These are phyloP conservation scores for Stemphylium vesicarium DNA, from an alignment of 2,329 filamentous ascomycete species.

Conservation along the genomic window DNA sequence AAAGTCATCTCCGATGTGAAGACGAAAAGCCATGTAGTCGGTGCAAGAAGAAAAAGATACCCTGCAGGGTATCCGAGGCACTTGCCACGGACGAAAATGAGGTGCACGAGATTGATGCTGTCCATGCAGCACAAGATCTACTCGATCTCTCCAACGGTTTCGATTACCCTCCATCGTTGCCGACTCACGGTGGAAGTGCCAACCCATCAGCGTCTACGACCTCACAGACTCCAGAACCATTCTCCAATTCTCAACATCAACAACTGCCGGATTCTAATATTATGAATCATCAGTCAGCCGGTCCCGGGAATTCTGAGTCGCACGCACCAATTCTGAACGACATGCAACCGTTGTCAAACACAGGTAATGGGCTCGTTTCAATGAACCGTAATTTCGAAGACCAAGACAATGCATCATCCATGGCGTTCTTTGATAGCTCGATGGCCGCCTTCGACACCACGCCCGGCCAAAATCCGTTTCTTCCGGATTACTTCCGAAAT, in stretches of 20 bases:
- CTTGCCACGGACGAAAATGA: conserved; percentile 21
- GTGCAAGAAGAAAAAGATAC: conserved; percentile 57
- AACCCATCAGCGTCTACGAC: conserved; percentile 11
- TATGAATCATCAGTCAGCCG: neutral
- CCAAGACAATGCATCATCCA: neutral
- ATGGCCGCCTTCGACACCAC: conserved; percentile 24
- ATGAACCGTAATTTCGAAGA: conserved; percentile 16
- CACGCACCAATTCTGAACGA: neutral
- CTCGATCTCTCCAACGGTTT: conserved; percentile 37
- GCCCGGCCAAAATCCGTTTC: conserved; percentile 22
- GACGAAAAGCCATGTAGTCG: conserved; percentile 62
- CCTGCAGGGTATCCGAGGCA: conserved; percentile 45
- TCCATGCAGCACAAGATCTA: conserved; percentile 41
- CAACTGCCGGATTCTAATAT: neutral
- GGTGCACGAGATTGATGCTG: conserved; percentile 30
- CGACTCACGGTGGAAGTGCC: conserved; percentile 7
- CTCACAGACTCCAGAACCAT: conserved; percentile 8
- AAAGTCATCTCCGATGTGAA: conserved; percentile 61
- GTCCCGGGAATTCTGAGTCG: neutral
- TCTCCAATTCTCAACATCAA: conserved; percentile 8
- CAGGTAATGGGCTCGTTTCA: conserved; percentile 1
- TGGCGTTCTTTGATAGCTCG: conserved; percentile 24
- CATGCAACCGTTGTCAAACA: conserved; percentile 13
- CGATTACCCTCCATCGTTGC: conserved; percentile 23
- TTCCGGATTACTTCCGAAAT: conserved; percentile 40